These are phyloP conservation scores for Aureobasidium zeae DNA, from an alignment of 2,329 filamentous ascomycete species.

Conservation along the genomic window DNA sequence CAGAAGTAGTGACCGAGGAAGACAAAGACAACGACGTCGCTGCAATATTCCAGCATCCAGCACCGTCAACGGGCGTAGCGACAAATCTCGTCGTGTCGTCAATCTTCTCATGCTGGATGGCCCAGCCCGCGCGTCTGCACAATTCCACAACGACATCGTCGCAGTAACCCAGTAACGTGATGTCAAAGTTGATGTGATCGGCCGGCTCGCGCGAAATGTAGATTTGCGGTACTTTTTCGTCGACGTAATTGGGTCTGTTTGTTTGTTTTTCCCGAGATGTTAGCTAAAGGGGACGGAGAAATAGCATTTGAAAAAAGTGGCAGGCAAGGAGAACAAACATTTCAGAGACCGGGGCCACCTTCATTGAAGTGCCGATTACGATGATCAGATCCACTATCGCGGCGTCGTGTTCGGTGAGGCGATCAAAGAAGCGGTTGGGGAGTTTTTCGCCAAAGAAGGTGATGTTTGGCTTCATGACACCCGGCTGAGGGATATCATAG, in stretches of 20 bases:
- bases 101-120: slow-evolving; percentile 35
- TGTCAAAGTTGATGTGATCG: slow-evolving; percentile 86
- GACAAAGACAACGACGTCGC: no score
- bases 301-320: not conserved
- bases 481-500: slow-evolving; percentile 57
- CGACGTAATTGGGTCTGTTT: slow-evolving; percentile 23
- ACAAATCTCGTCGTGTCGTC: not conserved
- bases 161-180: slow-evolving; percentile 91
- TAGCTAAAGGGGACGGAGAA: no score
- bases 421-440: slow-evolving; percentile 70
- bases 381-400: slow-evolving; percentile 79
- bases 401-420: slow-evolving; percentile 72
- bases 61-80: not conserved
- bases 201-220: slow-evolving; percentile 51
- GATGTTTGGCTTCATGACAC: slow-evolving; percentile 93
- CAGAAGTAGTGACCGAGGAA: no score
- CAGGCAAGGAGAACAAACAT: slow-evolving; percentile 40
- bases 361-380: slow-evolving; percentile 91
- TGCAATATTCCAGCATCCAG: slow-evolving; percentile 6
- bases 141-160: slow-evolving; percentile 84
- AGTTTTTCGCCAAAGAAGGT: slow-evolving; percentile 94
- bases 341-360: slow-evolving; percentile 90
- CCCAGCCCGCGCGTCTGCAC: slow-evolving; percentile 72
- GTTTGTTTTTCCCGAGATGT: no score
- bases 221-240: slow-evolving; percentile 27